phyloP scores from a whole-genome alignment of 345 rosid species.

The Atalantia buxifolia region DNA sequence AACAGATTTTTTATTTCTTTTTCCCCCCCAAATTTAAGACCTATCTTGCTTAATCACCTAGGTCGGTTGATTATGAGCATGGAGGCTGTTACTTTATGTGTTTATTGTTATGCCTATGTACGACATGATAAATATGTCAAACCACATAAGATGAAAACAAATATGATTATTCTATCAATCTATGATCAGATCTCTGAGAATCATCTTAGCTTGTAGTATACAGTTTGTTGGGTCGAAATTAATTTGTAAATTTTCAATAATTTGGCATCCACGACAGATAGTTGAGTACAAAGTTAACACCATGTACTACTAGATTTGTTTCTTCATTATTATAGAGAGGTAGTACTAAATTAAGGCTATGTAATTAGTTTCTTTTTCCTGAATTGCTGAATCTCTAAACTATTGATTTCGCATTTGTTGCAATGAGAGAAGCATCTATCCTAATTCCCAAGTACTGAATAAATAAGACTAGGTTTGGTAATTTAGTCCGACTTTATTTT shows the following conservation, averaged over 20 bases:
- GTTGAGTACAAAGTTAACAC: neutral
- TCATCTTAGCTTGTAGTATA: neutral
- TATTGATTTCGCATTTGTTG: neutral
- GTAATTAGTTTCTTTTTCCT: neutral
- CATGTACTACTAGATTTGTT: neutral
- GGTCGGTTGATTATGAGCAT: neutral
- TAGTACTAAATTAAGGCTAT: neutral
- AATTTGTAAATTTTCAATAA: neutral
- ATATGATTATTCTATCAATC: neutral
- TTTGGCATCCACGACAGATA: neutral
- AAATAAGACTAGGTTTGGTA: no score
- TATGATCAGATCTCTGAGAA: neutral
- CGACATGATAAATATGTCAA: neutral
- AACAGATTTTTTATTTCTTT: neutral
- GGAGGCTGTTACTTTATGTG: neutral
- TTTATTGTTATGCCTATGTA: neutral
- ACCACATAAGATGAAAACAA: neutral
- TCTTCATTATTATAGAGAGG: neutral
- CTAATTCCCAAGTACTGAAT: neutral
- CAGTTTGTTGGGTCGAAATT: neutral
- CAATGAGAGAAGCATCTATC: neutral
- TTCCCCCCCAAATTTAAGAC: neutral
- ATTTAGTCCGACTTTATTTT: no score
- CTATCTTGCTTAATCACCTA: constrained; percentile 6
- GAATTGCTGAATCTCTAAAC: neutral